Evolutionary conservation across 78 protist species (phyloP), one percentile per base, ranked within the genome.

Genomic region (Emiliania huxleyi): DNA sequence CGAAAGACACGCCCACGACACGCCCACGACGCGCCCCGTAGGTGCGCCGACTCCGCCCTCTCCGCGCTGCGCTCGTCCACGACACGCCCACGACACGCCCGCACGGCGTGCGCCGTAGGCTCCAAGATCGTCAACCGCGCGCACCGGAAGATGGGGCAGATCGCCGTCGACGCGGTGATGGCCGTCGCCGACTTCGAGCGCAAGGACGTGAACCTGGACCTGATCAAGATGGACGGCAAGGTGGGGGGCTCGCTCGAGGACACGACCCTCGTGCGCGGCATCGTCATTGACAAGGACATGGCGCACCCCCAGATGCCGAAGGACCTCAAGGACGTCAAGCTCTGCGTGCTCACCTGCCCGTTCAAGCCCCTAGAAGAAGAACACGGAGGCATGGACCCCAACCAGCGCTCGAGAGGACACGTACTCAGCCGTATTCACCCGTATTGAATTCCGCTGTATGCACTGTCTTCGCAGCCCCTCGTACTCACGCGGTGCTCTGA

Each of bases 331-430:
- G 96, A 98, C 94, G 99, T 99, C 88, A 98, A 97, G 94, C 95
- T 99, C 33, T 97, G 98, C 95, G 95, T 99, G 91, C 97, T 99
- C 46, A 99, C 99, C 23, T 97, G 99, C 94, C 99, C 99, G 48
- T 99, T 99, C 73, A n/a, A n/a, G n/a, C n/a, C n/a, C n/a, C n/a
- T n/a, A n/a, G n/a, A n/a, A n/a, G n/a, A n/a, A n/a, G n/a, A n/a
- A n/a, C n/a, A n/a, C n/a, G n/a, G n/a, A n/a, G n/a, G n/a, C n/a
- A n/a, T n/a, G n/a, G n/a, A n/a, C n/a, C n/a, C n/a, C n/a, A n/a
- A n/a, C n/a, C n/a, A n/a, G n/a, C n/a, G n/a, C n/a, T n/a, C n/a
- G n/a, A n/a, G n/a, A n/a, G n/a, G n/a, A n/a, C n/a, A n/a, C n/a
- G n/a, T n/a, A n/a, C n/a, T n/a, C n/a, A n/a, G n/a, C n/a, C n/a